A percentile compares a stretch with the other conserved stretches of the same genome.
These are phyloP conservation scores for Extremus antarcticus DNA, from an alignment of 495 filamentous ascomycete species.

Conservation along the genomic window DNA sequence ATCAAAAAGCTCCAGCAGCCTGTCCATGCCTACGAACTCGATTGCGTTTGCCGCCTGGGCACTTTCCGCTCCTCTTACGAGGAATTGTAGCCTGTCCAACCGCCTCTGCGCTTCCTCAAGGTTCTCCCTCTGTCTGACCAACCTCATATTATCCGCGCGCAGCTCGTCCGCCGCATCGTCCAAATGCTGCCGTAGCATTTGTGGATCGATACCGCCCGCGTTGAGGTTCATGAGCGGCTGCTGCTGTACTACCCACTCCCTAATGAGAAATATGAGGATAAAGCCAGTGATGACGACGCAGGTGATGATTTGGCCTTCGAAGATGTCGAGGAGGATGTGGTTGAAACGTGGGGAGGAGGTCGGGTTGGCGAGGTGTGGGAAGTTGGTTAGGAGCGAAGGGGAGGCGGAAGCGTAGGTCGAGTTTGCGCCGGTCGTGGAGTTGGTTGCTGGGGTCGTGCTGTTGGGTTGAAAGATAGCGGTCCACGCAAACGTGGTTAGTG, in stretches of 20 bases:
- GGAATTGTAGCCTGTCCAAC: constrained; percentile 6
- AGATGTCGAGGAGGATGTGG: constrained; percentile 63
- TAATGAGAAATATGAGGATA: constrained; percentile 87
- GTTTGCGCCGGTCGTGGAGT: constrained; percentile 1
- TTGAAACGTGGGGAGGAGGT: constrained; percentile 67
- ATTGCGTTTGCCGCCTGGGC: neutral
- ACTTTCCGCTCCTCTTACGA: no score
- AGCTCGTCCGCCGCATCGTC: constrained; percentile 9
- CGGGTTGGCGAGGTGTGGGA: constrained; percentile 58
- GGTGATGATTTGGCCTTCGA: constrained; percentile 91
- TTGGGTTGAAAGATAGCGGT: neutral
- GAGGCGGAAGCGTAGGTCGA: neutral
- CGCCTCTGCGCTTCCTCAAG: constrained; percentile 12
- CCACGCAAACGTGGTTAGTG: no score
- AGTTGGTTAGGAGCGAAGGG: constrained; percentile 55
- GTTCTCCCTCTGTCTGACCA: constrained; percentile 13
- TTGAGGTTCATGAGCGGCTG: constrained; percentile 65
- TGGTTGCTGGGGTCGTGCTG: neutral
- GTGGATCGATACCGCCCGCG: constrained; percentile 1
- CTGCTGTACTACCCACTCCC: constrained; percentile 97
- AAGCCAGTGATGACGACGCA: constrained; percentile 81
- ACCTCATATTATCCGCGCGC: constrained; percentile 12
- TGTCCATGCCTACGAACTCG: constrained; percentile 6
- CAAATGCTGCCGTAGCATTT: constrained; percentile 8
- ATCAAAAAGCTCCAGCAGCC: constrained; percentile 2